Evolutionary conservation across 148 eudicot species (phyloP).

Genomic region (Fallopia convolvulus): DNA sequence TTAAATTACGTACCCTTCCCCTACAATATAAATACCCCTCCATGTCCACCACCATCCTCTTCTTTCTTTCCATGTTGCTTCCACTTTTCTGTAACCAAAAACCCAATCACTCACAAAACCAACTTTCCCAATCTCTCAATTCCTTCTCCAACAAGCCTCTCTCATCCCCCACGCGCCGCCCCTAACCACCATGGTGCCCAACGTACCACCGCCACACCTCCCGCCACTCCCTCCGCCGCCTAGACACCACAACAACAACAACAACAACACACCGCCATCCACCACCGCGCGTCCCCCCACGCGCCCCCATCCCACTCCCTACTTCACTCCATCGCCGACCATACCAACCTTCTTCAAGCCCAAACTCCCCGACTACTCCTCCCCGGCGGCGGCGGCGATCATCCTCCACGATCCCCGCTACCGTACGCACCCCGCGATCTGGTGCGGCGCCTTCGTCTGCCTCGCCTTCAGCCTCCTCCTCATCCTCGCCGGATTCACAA

Average conservation of each 20-base stretch:
- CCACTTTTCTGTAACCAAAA: neutral
- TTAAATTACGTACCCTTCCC: neutral
- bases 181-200: neutral
- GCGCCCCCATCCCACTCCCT: neutral
- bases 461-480: conserved; percentile 55
- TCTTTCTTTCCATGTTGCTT: conserved; percentile 1
- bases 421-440: conserved; percentile 60
- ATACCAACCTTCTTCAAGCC: neutral
- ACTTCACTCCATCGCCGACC: neutral
- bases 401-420: conserved; percentile 39
- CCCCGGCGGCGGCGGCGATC: neutral
- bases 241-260: neutral
- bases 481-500: conserved; percentile 56
- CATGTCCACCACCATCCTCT: neutral
- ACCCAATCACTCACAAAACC: neutral
- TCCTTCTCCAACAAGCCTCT: neutral
- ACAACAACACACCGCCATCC: neutral
- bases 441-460: conserved; percentile 71
- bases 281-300: neutral
- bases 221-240: conserved; percentile 3
- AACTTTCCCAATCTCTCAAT: neutral
- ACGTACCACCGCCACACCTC: neutral
- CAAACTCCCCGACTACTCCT: neutral
- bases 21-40: neutral
- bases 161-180: no score